Base-by-base conservation (phyloP, 1,139 yeast species). In the Candida buenavistaensis region DNA sequence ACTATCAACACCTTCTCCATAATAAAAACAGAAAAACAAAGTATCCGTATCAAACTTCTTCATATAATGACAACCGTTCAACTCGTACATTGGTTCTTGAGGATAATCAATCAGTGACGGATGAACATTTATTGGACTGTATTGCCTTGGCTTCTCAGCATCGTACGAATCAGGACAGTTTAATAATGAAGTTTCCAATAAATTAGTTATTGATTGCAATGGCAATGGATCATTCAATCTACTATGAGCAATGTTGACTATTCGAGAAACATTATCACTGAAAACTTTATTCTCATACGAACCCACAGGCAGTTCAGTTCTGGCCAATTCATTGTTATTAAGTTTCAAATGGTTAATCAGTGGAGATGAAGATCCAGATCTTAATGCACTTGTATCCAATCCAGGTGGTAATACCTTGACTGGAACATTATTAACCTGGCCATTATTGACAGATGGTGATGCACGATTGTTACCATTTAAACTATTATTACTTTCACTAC, bases 101-200 rank as follows among this genome's bases (percentile, higher is more conserved):
- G 99, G 98, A 62, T 89, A 92, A 59, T 83, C 88, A 14, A 87
- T 77, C 30, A 94, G 87, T 4, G 96, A 87, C 11, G 97, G 96
- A 54, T 85, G 95, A 33, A 95, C 95, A 46, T 80, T 79, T 14
- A 65, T 62, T n/a, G 96, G 95, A 43, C 73, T 78, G 57, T 90
- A 90, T 44, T 78, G 78, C 44, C 82, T 73, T 19, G 97, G 97
- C 46, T 78, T 80, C 51, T 92, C 97, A 2, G 96, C 84, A 55
- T 90, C 94, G 43, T 81, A 75, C 1, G 97, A 87, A 59, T 92
- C 97, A 0, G 99, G 98, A 57, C 97, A 88, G 52, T 86, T 84
- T 49, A 87, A 68, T 43, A 87, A 71, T 2, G 97, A 89, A 3
- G 75, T 73, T 55, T 89, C 95, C 46, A 90, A 66, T 47, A 78